Conservation (phyloP, 1,284 basidiomycete genomes). For the Ceratobasidium sp. region DNA sequence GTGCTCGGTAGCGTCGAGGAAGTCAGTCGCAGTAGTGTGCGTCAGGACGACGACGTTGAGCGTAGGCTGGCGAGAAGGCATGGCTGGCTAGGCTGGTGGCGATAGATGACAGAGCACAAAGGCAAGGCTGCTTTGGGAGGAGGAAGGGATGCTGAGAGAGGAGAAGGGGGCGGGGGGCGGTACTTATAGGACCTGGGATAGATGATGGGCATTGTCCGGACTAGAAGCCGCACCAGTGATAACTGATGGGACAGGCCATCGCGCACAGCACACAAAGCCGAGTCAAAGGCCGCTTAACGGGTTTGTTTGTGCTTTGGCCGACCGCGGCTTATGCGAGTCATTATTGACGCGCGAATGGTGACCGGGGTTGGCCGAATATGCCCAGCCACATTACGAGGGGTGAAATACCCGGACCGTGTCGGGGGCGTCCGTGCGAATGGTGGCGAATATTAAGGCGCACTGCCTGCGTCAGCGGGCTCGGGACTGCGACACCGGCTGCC, state of each 20-base stretch:
- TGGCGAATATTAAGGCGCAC: conserved; percentile 36
- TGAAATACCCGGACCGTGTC: neutral
- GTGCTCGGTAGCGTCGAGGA: conserved; percentile 53
- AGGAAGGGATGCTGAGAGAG: conserved; percentile 1
- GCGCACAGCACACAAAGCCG: conserved; percentile 36
- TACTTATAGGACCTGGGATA: conserved; percentile 13
- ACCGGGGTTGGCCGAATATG: conserved; percentile 16
- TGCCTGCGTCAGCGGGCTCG: conserved; percentile 29
- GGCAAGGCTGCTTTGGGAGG: conserved; percentile 15
- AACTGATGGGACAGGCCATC: conserved; percentile 26
- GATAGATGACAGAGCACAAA: conserved; percentile 8
- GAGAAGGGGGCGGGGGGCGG: neutral
- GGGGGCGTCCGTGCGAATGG: conserved; percentile 25
- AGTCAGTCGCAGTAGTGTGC: conserved; percentile 55
- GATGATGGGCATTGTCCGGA: conserved; percentile 32
- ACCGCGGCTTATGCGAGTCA: conserved; percentile 26
- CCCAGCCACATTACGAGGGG: conserved; percentile 24
- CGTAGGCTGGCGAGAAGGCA: conserved; percentile 22
- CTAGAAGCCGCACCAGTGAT: conserved; percentile 29
- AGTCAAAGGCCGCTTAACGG: conserved; percentile 28
- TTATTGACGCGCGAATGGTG: neutral
- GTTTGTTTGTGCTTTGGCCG: conserved; percentile 11
- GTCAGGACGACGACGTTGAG: conserved; percentile 52
- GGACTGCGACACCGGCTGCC: conserved; percentile 21
- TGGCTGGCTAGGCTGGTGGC: neutral